These are phyloP conservation scores for Kodamaea fukazawae DNA, from an alignment of 805 yeast genomes.

Conservation along the genomic window DNA sequence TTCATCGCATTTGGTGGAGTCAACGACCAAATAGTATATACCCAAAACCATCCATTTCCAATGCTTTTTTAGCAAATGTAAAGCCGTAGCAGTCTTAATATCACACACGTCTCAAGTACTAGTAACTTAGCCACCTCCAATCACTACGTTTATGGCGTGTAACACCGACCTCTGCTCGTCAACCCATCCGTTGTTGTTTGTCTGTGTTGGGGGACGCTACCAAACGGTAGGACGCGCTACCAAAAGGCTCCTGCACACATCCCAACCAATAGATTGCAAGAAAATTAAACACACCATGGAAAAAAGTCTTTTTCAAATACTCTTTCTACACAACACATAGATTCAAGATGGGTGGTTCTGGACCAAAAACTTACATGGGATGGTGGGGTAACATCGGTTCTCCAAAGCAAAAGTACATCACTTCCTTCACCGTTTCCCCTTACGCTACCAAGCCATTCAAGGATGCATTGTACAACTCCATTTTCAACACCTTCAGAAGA, in stretches of 20 bases:
- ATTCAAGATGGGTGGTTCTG: slow-evolving; percentile 61
- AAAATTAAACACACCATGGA: slow-evolving; percentile 8
- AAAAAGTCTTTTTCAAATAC: slow-evolving; percentile 1
- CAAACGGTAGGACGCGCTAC: too few relatives aligned
- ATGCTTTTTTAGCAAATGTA: too few relatives aligned
- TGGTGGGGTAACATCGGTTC: slow-evolving; percentile 96
- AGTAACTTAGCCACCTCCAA: too few relatives aligned
- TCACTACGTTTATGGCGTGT: too few relatives aligned
- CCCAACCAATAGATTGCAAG: slow-evolving; percentile 13
- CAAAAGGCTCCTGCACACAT: neutral
- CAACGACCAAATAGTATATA: too few relatives aligned
- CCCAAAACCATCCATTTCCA: too few relatives aligned
- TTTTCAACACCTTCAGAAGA: slow-evolving; percentile 95
- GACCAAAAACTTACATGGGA: slow-evolving; percentile 81
- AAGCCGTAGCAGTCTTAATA: too few relatives aligned
- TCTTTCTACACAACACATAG: slow-evolving; percentile 2
- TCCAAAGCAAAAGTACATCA: slow-evolving; percentile 82
- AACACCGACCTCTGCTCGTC: too few relatives aligned
- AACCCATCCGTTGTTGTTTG: too few relatives aligned
- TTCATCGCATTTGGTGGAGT: too few relatives aligned
- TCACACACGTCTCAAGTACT: too few relatives aligned
- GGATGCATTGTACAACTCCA: slow-evolving; percentile 79
- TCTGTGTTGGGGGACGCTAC: too few relatives aligned
- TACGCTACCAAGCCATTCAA: slow-evolving; percentile 90
- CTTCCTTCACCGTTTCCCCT: slow-evolving; percentile 89